Base-by-base conservation (phyloP, 345 rosid species). In the Brassica juncea region DNA sequence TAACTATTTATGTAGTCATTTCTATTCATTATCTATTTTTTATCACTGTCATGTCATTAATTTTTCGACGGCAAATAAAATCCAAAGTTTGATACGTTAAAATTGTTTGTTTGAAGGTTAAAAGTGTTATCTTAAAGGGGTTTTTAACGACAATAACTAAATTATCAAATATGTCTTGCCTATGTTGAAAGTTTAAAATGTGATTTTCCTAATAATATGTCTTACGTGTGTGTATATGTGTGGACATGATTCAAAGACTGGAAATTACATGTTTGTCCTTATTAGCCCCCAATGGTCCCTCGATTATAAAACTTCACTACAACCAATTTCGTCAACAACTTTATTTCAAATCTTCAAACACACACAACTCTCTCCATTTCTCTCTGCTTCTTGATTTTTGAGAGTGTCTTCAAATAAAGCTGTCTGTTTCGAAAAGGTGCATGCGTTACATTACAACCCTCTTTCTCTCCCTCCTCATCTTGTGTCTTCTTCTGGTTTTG, bases 261-360 rank as follows among this genome's bases (percentile, higher is more conserved):
- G 1, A 55, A 70, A 75, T 54, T 4, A 75, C 66, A 63, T 1
- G 64, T 74, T 27, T 63, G n/a, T 23, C 74, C 74, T 73, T 42
- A 21, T 60, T 7, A 47, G 5, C 15, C 32, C 28, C 30, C 9
- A 52, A 54, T 75, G 76, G 83, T 70, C 83, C 83, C 76, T 80
- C 44, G 25, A 57, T 30, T 75, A 70, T 63, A n/a, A 75, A 73
- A 62, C 52, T 23, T 57, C 73, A 58, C 66, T 16, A 70, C 11
- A 14, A 70, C 75, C 70, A 70, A 55, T 19, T 44, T 39, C 62
- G 54, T 28, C 73, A 55, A 16, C 60, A 76, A 73, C 84, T 81
- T 81, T 81, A 81, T 81, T 81, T 81, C 81, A 81, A 81, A 81
- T 55, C 72, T 80, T 70, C 59, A 76, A 81, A 73, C 25, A 23